Evolutionary conservation across 768 basidiomycete genomes (phyloP), one percentile per base, ranked within the genome.

Genomic region (Mycena alexandri): DNA sequence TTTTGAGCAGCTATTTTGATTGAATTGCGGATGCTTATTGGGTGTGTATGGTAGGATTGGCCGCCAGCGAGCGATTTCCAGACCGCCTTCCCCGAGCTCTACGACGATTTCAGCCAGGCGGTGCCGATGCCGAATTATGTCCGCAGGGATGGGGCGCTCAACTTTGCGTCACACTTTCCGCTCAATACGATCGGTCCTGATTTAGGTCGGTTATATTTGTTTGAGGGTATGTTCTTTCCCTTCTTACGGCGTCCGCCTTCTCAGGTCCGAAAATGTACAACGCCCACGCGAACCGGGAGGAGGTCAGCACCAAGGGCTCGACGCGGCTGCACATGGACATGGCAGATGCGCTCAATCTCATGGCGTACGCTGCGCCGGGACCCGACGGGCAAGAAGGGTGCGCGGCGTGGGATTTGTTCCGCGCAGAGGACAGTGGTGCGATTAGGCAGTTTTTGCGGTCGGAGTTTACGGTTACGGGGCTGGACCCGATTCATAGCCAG

Each of bases 251-350:
- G 58, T n/a, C 59, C 48, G 50, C 72, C 21, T 73, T 73, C 72
- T 46, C 76, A 90, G 94, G 95, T 4, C 96, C 96, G 1, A 98
- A 97, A 80, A 93, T 96, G 93, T 98, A 98, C 79, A 96, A 94
- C 70, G 93, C 95, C 0, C 89, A 94, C 81, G 89, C 90, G 12
- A 92, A 91, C 5, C 85, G 82, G 44, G 90, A 79, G 5, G 76
- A 81, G 34, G 91, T 19, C 36, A 47, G 91, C 5, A 92, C 89
- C 74, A 91, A 92, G 72, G 95, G 96, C 2, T 90, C 93, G 22
- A 98, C 96, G 12, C 84, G 93, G 63, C 79, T 98, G 56, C 96
- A 98, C 72, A 95, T 97, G 93, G 94, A 95, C 77, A 94, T 96
- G 88, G 93, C 93, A 0, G 95, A 96, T 72, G 96, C 96, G 6